Evolutionary conservation across 2,329 filamentous ascomycete species (phyloP).

Genomic region (Simplicillium aogashimaense): DNA sequence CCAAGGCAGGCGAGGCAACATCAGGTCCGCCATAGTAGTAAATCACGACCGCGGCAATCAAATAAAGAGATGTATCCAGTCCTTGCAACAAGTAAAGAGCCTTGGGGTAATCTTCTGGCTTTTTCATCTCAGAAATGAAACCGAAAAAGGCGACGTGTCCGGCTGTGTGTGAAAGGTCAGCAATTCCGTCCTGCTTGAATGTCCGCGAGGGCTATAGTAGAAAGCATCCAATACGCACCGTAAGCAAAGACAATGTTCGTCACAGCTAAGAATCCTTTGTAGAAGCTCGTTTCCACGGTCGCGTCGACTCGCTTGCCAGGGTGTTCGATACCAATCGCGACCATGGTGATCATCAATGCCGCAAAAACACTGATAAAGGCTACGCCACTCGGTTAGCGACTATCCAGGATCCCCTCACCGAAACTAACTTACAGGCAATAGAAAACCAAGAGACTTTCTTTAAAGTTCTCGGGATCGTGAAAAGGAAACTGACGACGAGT

Average conservation of each 20-base stretch:
- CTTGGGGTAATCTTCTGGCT: conserved; percentile 16
- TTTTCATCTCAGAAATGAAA: conserved; percentile 21
- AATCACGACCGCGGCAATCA: conserved; percentile 24
- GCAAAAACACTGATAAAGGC: conserved; percentile 40
- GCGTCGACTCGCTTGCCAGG: conserved; percentile 4
- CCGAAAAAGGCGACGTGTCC: conserved; percentile 24
- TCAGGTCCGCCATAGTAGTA: conserved; percentile 35
- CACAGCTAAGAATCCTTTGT: conserved; percentile 45
- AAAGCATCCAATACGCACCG: not conserved
- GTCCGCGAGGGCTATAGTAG: not conserved
- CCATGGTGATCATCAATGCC: conserved; percentile 40
- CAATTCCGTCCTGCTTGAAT: not conserved
- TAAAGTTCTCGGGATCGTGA: conserved; percentile 31
- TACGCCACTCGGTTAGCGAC: not conserved
- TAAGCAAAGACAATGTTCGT: conserved; percentile 61
- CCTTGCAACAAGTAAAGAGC: conserved; percentile 15
- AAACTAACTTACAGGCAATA: conserved; percentile 26
- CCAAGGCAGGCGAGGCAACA: conserved; percentile 35
- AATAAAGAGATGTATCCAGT: conserved; percentile 19
- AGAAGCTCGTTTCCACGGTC: conserved; percentile 26
- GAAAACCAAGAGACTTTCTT: conserved; percentile 33
- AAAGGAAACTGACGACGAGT: conserved; percentile 25
- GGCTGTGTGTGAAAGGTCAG: conserved; percentile 4
- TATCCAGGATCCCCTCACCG: not conserved
- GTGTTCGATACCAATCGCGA: conserved; percentile 41